Base-by-base conservation (phyloP, 176 grass and related monocot species). In the Raddia guianensis region DNA sequence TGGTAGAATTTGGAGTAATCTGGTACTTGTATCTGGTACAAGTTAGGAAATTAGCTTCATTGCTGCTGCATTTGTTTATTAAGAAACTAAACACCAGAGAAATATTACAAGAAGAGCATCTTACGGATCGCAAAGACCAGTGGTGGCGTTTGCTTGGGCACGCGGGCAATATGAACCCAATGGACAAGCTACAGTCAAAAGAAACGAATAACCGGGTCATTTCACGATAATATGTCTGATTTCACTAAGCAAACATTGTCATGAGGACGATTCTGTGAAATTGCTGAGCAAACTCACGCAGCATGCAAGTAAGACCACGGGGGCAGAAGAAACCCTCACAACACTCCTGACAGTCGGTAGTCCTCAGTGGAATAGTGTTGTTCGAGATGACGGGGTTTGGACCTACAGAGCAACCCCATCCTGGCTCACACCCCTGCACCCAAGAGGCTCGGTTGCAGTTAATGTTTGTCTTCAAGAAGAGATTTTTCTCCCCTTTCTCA, bases 261-360 rank as follows among this genome's bases (percentile, higher is more conserved):
- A 35, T 19, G 34, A 49, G 3, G 5, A 63, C 12, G 70, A 14
- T 46, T 13, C 7, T 11, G 1, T 3, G 44, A 12, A 5, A 7
- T 59, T 53, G 52, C 21, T 0, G 14, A 80, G 74, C 8, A 47
- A 40, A 89, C 88, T 91, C 61, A 98, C 95, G 95, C 0, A 95
- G 81, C 95, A 98, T 98, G 92, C 95, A 98, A 6, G 92, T 95
- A 20, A 98, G 76, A 9, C 95, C 90, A 0, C 86, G 88, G 49
- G 95, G 92, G 43, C 95, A 98, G 86, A 98, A 98, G 85, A 98
- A 98, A 8, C 95, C 95, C 47, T 91, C 79, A 4, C 95, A 98
- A 27, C 95, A 98, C 1, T 78, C 34, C 54, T 60, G 78, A 5
- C 95, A 98, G 11, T 84, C 53, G 0, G 4, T 3, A 76, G 45